Conservation (phyloP, 192 early-diverging fungal genomes). For the Coemansia sp. region DNA sequence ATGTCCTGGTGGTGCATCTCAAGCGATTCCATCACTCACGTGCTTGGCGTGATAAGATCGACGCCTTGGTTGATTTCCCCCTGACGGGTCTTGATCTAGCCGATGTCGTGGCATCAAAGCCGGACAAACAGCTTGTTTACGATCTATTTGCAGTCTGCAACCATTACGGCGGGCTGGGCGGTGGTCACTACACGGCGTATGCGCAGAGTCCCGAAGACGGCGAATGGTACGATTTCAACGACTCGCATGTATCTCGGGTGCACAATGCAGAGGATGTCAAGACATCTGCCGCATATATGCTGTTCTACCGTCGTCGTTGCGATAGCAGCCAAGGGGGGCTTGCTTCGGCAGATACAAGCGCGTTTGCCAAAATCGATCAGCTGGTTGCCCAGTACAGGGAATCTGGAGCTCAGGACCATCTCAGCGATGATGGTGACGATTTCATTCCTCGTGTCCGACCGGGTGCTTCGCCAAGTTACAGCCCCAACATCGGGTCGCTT, state of each 20-base stretch:
- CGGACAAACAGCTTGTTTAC: constrained; percentile 56
- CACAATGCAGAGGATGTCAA: constrained; percentile 22
- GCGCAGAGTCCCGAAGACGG: constrained; percentile 66
- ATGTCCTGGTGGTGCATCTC: constrained; percentile 79
- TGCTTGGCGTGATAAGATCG: constrained; percentile 72
- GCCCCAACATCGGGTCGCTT: neutral
- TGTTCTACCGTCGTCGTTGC: constrained; percentile 47
- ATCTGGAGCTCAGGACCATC: too few relatives aligned
- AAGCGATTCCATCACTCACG: constrained; percentile 77
- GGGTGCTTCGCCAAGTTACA: neutral
- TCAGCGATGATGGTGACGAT: constrained; percentile 6
- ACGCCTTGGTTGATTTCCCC: constrained; percentile 73
- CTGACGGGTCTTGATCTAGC: constrained; percentile 65
- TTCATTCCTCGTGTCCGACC: neutral
- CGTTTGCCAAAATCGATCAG: constrained; percentile 20
- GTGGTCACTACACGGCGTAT: constrained; percentile 86
- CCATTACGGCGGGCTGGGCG: constrained; percentile 81
- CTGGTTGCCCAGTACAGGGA: constrained; percentile 21
- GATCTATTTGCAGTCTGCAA: constrained; percentile 80
- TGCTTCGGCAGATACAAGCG: neutral
- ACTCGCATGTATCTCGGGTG: constrained; percentile 63
- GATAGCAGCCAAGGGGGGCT: neutral
- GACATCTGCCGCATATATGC: constrained; percentile 50
- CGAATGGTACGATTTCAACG: constrained; percentile 83
- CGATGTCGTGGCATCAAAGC: constrained; percentile 39